Conservation (phyloP, 306 rosid genomes). For the Leucaena leucocephala region DNA sequence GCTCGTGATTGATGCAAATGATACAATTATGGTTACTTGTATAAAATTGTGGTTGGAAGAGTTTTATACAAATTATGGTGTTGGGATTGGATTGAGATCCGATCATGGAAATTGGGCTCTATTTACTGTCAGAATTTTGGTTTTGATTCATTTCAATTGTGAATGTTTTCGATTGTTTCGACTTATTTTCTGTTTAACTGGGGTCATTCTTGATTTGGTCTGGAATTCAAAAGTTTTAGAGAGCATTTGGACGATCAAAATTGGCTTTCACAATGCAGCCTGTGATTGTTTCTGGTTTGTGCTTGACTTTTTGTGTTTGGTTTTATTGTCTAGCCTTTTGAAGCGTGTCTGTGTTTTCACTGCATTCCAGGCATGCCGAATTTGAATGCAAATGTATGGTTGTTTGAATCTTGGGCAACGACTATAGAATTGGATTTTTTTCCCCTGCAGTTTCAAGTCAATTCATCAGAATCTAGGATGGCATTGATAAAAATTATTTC, state of each 20-base stretch:
- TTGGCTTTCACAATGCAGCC: constrained; percentile 24
- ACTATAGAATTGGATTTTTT: no score
- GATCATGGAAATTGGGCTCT: constrained; percentile 30
- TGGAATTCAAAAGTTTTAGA: neutral
- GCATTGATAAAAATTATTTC: no score
- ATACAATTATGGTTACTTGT: neutral
- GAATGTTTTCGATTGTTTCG: neutral
- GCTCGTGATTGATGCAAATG: neutral
- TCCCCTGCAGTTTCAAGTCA: no score
- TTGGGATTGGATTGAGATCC: constrained; percentile 49
- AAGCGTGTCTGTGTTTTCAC: no score
- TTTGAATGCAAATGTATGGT: no score
- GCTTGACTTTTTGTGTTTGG: constrained; percentile 11
- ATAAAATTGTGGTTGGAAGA: constrained; percentile 3
- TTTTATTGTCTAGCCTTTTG: neutral
- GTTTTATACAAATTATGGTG: neutral
- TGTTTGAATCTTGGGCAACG: no score
- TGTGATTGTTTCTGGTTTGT: constrained; percentile 17
- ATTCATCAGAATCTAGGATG: no score
- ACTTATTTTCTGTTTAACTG: constrained; percentile 1
- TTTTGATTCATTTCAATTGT: neutral
- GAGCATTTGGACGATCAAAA: constrained; percentile 7
- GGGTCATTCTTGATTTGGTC: constrained; percentile 14
- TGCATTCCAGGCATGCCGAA: no score
- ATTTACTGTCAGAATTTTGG: neutral